Base-by-base conservation (phyloP, 345 rosid species). In the Hypericum perforatum region DNA sequence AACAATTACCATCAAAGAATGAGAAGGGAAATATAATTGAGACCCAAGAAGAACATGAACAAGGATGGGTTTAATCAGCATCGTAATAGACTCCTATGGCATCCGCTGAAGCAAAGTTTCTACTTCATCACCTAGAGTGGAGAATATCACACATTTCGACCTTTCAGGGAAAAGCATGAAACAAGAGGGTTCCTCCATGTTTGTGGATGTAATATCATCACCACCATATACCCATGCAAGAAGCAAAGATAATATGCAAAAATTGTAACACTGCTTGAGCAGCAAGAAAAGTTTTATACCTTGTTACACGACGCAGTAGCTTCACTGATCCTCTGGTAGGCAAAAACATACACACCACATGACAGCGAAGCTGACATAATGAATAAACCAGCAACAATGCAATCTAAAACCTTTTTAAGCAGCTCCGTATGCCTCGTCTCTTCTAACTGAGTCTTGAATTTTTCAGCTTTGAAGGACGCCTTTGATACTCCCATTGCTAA, bases 321-420 rank as follows among this genome's bases (percentile, higher is more conserved):
- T 45, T 92, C 95, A 16, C 61, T 52, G 50, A 92, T 79, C 73
- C 82, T 80, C 55, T 53, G 70, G 48, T 78, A 81, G 5, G 97
- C 78, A 65, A 65, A 79, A 11, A 70, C 66, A 68, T 83, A 85
- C 15, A 79, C 78, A 22, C 94, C 90, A 53, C 74, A 84, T 1
- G 58, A 51, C 59, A 92, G 78, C 22, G 76, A 75, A 41, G 57
- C 64, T 8, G 71, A 61, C 94, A 86, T 85, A 63, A 61, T 49
- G 57, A 82, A 52, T 67, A 92, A 68, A 50, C 94, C 85, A 7
- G 89, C 77, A 55, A 78, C 91, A 47, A 92, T 94, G 70, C 82
- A 83, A 45, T 92, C 97, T 38, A 77, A 69, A 68, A 82, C 76
- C 50, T 47, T 85, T 63, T 49, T 75, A 32, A 67, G 89, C 66